Evolutionary conservation across 192 early-diverging fungal genomes (phyloP).

Genomic region (Gryganskiella cystojenkinii): DNA sequence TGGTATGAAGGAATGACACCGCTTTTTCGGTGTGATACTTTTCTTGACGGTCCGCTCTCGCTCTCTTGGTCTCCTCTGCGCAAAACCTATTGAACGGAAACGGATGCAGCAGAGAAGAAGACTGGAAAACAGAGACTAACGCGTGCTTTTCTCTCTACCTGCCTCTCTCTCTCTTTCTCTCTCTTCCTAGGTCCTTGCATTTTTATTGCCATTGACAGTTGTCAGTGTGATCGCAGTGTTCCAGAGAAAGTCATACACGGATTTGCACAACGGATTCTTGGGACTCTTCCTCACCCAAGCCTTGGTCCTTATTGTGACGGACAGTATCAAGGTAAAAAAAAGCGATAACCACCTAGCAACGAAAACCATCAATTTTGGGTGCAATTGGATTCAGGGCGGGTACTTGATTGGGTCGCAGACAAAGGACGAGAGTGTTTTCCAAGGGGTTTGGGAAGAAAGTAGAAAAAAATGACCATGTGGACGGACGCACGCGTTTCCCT

Average conservation of each 20-base stretch:
- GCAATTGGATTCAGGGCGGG: no score
- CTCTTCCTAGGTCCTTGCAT: constrained; percentile 32
- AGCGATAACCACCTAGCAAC: background rate
- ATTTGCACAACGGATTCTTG: constrained; percentile 51
- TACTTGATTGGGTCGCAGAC: no score
- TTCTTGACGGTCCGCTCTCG: no score
- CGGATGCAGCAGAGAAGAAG: no score
- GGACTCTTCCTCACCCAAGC: constrained; percentile 56
- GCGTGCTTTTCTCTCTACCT: background rate
- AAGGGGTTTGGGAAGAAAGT: no score
- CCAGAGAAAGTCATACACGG: constrained; percentile 47
- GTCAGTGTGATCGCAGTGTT: constrained; percentile 45
- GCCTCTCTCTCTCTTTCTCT: background rate
- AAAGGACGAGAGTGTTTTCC: no score
- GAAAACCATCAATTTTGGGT: no score
- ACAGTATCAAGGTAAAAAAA: constrained; percentile 57
- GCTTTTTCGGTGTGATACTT: no score
- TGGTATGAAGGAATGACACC: constrained; percentile 9
- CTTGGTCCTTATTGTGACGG: constrained; percentile 60
- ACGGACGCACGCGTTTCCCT: background rate
- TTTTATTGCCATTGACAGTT: constrained; percentile 48
- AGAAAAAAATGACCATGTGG: no score
- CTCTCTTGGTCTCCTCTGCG: no score
- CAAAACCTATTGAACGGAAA: no score
- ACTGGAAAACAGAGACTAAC: background rate